Percentiles rank a stretch among this genome's conserved stretches.
Evolutionary conservation across 805 yeast species (phyloP).

Genomic region (Wickerhamiella shivajii): DNA sequence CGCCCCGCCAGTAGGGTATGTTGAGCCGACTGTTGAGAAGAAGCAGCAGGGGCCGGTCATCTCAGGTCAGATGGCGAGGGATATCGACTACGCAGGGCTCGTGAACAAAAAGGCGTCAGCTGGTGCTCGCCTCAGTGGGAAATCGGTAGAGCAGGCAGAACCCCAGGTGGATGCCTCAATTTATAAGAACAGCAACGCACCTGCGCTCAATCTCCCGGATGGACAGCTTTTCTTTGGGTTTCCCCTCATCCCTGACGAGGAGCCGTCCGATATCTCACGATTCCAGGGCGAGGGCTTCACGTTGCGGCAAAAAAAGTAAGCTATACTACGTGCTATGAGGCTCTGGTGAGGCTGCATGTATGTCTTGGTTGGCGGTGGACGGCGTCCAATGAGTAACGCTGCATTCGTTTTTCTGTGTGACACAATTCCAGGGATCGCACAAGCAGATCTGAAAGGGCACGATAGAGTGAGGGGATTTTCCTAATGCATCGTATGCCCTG

Average conservation of each 20-base stretch:
- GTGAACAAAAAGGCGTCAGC: slow-evolving; percentile 48
- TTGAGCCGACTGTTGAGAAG: slow-evolving; percentile 53
- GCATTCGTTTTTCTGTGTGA: too few relatives aligned
- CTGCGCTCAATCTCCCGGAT: slow-evolving; percentile 56
- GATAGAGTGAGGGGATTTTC: too few relatives aligned
- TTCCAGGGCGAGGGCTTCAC: too few relatives aligned
- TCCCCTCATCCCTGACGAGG: slow-evolving; percentile 56
- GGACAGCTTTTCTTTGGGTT: slow-evolving; percentile 91
- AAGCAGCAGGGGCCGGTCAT: slow-evolving; percentile 6
- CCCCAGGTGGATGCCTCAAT: slow-evolving; percentile 15
- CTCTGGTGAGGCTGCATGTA: too few relatives aligned
- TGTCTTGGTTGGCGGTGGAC: too few relatives aligned
- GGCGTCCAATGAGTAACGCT: too few relatives aligned
- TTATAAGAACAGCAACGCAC: slow-evolving; percentile 30
- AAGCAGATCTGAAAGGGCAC: too few relatives aligned
- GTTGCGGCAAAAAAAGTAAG: too few relatives aligned
- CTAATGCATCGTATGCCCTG: too few relatives aligned
- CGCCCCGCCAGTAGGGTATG: slow-evolving; percentile 98
- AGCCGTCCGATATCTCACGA: too few relatives aligned
- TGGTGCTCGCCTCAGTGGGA: slow-evolving; percentile 15
- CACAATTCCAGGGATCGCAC: too few relatives aligned
- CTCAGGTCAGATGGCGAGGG: slow-evolving; percentile 1
- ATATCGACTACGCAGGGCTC: slow-evolving; percentile 63
- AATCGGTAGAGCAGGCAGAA: slow-evolving; percentile 9
- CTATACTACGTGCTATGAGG: too few relatives aligned